Evolutionary conservation across 1,139 yeast species (phyloP).

Genomic region (Saccharomyces hybrid): DNA sequence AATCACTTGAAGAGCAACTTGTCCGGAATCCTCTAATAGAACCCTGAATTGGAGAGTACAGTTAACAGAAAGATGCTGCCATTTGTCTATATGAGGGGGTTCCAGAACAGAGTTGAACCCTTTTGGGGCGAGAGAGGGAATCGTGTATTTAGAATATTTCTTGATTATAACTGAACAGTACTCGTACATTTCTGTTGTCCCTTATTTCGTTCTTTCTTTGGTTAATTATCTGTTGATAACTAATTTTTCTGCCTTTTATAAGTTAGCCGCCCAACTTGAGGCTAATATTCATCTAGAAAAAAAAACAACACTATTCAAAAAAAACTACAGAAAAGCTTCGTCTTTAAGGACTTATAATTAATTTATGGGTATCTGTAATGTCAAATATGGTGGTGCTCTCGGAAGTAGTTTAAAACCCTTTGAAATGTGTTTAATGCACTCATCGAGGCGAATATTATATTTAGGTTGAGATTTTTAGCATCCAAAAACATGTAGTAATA

Average conservation of each 20-base stretch:
- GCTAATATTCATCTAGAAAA: too few relatives aligned
- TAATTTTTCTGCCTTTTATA: not conserved
- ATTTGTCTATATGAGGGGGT: conserved; percentile 14
- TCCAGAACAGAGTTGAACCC: conserved; percentile 15
- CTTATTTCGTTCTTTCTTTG: not conserved
- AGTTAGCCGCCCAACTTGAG: too few relatives aligned
- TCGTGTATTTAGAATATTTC: conserved; percentile 14
- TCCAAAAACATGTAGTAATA: too few relatives aligned
- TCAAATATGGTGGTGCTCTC: too few relatives aligned
- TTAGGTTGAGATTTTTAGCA: too few relatives aligned
- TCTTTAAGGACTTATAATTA: too few relatives aligned
- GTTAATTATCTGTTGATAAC: not conserved
- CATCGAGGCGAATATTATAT: too few relatives aligned
- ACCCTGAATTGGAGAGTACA: not conserved
- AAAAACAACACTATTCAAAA: too few relatives aligned
- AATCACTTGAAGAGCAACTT: not conserved
- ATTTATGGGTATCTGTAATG: too few relatives aligned
- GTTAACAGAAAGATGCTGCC: conserved; percentile 17
- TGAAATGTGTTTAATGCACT: too few relatives aligned
- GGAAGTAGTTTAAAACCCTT: too few relatives aligned
- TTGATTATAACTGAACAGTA: conserved; percentile 6
- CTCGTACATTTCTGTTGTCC: conserved; percentile 2
- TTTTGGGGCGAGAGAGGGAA: conserved; percentile 16
- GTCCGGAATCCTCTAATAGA: not conserved
- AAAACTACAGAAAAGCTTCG: too few relatives aligned